phyloP scores from a whole-genome alignment of 768 basidiomycete genomes.

The Calvatia gigantea region DNA sequence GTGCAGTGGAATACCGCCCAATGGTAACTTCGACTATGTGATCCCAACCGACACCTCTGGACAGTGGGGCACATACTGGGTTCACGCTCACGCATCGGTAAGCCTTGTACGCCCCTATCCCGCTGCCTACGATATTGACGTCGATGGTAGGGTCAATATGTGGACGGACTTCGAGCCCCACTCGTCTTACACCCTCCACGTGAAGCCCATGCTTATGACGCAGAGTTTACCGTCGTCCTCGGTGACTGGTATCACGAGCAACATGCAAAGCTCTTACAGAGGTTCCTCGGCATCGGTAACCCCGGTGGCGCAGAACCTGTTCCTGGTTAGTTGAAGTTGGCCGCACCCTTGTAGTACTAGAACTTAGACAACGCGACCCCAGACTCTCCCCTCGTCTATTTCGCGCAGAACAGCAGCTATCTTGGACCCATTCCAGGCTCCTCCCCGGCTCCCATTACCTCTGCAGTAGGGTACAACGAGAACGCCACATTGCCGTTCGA shows the following conservation, averaged over 20 bases:
- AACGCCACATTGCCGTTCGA: slow-evolving; percentile 82
- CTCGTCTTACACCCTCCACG: slow-evolving; percentile 68
- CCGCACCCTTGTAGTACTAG: not conserved
- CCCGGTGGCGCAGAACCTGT: slow-evolving; percentile 87
- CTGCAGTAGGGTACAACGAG: slow-evolving; percentile 78
- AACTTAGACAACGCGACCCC: not conserved
- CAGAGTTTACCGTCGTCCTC: slow-evolving; percentile 83
- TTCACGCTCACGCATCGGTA: slow-evolving; percentile 63
- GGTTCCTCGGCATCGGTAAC: slow-evolving; percentile 70
- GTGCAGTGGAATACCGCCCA: slow-evolving; percentile 72
- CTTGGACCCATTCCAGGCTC: slow-evolving; percentile 54
- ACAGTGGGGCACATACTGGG: slow-evolving; percentile 83
- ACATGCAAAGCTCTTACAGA: slow-evolving; percentile 55
- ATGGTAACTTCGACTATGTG: slow-evolving; percentile 67
- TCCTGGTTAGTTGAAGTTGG: slow-evolving; percentile 49
- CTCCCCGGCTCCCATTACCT: slow-evolving; percentile 45
- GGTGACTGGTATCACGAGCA: slow-evolving; percentile 92
- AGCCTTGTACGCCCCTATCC: slow-evolving; percentile 15
- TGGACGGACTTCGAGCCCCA: slow-evolving; percentile 90
- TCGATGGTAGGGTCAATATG: slow-evolving; percentile 70
- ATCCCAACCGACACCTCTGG: slow-evolving; percentile 66
- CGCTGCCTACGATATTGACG: not conserved
- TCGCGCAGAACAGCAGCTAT: slow-evolving; percentile 71
- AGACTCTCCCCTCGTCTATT: slow-evolving; percentile 85
- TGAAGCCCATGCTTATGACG: slow-evolving; percentile 77